Evolutionary conservation across 1,284 basidiomycete genomes (phyloP), one percentile per base, ranked within the genome.

Genomic region (Irpex lacteus): DNA sequence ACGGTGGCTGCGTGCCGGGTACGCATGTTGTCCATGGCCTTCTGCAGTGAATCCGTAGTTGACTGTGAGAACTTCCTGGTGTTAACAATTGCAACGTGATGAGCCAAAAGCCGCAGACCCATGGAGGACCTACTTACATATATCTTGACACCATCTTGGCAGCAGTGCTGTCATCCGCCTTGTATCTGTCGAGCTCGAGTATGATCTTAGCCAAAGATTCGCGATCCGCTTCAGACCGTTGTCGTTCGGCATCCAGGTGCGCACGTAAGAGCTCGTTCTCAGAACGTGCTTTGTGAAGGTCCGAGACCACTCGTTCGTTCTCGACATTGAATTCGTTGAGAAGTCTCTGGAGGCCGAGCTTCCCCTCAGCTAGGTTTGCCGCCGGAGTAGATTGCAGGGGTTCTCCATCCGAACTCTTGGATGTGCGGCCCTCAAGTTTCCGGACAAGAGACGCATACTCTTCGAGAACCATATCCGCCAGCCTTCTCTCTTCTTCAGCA

Each of bases 71-170:
- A 96, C 70, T 89, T 91, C 91, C 91, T 92, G 66, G 5, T 32
- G 13, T 7, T 44, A 8, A 11, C 50, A 9, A n/a, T n/a, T n/a
- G n/a, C n/a, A n/a, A 60, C 13, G 13, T n/a, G 7, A 34, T 37
- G 9, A 55, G 11, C 9, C 56, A 5, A 60, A 34, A 57, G 62
- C 18, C 32, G 32, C 37, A 15, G 9, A 57, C 40, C 6, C 34
- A 7, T 8, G 9, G 2, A 0, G 36, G 53, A 63, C 57, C 37
- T 59, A 55, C 70, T 18, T 70, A 92, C 94, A 95, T 96, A 75
- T 96, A 96, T 58, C 92, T 84, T 61, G 93, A 89, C 36, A 95
- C 93, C 82, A 95, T 93, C 71, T 89, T 91, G 11, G 90, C 88
- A 0, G 94, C 92, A 1, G 88, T 85, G 11, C 82, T 85, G 66